Base-by-base conservation (phyloP, 2,329 filamentous ascomycete species). In the Alternaria hordeiaustralica region DNA sequence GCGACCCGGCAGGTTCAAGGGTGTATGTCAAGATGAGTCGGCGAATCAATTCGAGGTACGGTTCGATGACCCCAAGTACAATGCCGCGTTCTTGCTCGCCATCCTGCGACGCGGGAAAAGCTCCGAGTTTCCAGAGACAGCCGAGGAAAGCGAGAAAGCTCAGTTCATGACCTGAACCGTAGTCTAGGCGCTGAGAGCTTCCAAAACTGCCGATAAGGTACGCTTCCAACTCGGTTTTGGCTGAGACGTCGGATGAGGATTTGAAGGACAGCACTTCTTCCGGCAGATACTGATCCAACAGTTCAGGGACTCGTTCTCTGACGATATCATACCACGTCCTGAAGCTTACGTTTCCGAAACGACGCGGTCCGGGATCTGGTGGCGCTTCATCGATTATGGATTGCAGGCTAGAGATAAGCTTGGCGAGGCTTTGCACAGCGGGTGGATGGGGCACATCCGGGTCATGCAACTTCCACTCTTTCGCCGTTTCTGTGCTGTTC, bases 121-220 rank as follows among this genome's bases (percentile, higher is more conserved):
- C 90, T 47, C 91, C 90, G 3, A 99, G 84, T 79, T 97, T 97
- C 94, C 95, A 99, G 6, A 99, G 84, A 63, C 92, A 90, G 5
- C 89, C 94, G 6, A 99, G 79, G 67, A 99, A 99, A 1, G 96
- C 95, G 8, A 98, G 80, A 74, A 99, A 99, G 80, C 92, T 97
- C 55, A 99, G 83, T 77, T 99, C 96, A 78, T 99, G 96, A 0
- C 96, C 96, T 0, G 96, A 98, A 2, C 96, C 96, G 76, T 97
- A 99, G 81, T 99, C 96, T 25, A 99, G 84, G 58, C 96, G 85
- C 74, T 97, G 93, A 0, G 92, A 81, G 75, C 94, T 98, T 4
- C 96, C 96, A 80, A 97, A 97, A 5, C 88, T 88, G 13, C 94
- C 94, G 5, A 97, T 79, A 2, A 99, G 86, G 78, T 99, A 99